These are phyloP conservation scores for Pichia terricola DNA, from an alignment of 1,139 yeast species.

Conservation along the genomic window DNA sequence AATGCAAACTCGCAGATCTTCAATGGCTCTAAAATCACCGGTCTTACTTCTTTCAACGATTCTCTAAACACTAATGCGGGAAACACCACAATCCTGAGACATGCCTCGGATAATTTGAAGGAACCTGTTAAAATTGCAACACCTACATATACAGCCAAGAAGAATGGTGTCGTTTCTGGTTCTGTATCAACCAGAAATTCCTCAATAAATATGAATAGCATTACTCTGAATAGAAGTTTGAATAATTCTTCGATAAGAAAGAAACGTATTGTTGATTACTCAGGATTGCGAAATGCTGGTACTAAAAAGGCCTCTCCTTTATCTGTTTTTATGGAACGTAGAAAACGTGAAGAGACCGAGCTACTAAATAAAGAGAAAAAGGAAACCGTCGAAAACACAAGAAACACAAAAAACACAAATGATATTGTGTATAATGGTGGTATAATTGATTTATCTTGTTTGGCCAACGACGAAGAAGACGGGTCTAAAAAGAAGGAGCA, in stretches of 20 bases:
- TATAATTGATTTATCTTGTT: conserved; percentile 14
- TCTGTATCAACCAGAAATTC: neutral
- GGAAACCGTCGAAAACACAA: conserved; percentile 7
- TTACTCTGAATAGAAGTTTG: conserved; percentile 3
- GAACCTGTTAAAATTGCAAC: conserved; percentile 19
- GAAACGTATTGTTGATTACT: conserved; percentile 49
- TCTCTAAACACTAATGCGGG: neutral
- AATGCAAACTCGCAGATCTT: neutral
- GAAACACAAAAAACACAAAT: neutral
- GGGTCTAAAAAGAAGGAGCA: neutral
- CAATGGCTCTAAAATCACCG: neutral
- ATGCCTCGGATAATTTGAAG: conserved; percentile 11
- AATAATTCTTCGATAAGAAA: conserved; percentile 26
- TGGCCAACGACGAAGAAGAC: conserved; percentile 9
- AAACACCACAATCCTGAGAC: conserved; percentile 16
- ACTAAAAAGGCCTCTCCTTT: conserved; percentile 29
- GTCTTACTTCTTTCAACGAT: neutral
- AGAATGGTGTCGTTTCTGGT: neutral
- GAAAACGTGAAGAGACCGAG: neutral
- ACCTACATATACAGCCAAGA: conserved; percentile 17
- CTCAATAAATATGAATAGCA: conserved; percentile 1
- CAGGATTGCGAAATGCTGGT: conserved; percentile 30
- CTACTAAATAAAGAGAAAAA: conserved; percentile 5
- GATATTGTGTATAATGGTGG: conserved; percentile 13
- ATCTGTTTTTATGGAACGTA: conserved; percentile 26